A percentile compares a stretch with the other conserved stretches of the same genome.
phyloP scores from a whole-genome alignment of 257 asterid species.

The Salvia splendens region DNA sequence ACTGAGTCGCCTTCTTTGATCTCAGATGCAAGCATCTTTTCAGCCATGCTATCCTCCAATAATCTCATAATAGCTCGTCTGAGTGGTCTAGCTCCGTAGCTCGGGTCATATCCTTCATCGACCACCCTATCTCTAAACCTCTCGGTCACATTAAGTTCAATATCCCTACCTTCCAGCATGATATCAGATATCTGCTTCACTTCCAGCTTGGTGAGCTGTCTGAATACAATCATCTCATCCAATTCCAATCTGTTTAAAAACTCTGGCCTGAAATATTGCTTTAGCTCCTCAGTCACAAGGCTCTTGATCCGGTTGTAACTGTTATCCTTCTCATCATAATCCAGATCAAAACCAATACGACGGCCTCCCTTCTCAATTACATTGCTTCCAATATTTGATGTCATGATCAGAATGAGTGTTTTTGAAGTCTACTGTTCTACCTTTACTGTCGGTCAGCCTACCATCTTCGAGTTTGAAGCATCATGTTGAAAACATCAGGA shows the following conservation, averaged over 20 bases:
- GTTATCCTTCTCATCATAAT: conserved; percentile 61
- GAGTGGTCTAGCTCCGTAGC: conserved; percentile 84
- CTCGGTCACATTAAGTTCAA: conserved; percentile 62
- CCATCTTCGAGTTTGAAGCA: conserved; percentile 94
- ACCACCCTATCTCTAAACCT: conserved; percentile 70
- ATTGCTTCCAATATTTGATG: conserved; percentile 74
- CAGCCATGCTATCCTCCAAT: conserved; percentile 84
- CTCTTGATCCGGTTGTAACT: conserved; percentile 69
- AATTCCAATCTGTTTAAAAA: conserved; percentile 75
- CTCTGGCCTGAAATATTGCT: conserved; percentile 76
- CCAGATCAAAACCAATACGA: conserved; percentile 61
- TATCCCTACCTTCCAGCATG: conserved; percentile 64
- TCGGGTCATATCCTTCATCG: conserved; percentile 69
- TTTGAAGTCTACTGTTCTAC: conserved; percentile 78
- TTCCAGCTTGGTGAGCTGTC: conserved; percentile 69
- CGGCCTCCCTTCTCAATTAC: conserved; percentile 72
- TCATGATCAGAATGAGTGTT: conserved; percentile 82
- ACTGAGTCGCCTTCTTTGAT: conserved; percentile 75
- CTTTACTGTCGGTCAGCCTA: conserved; percentile 82
- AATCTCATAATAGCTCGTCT: conserved; percentile 80
- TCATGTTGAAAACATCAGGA: conserved; percentile 73
- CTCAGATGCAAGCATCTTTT: conserved; percentile 64
- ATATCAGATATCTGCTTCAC: conserved; percentile 78
- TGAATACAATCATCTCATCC: conserved; percentile 78
- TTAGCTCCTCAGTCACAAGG: conserved; percentile 60